Evolutionary conservation across 768 basidiomycete genomes (phyloP), one percentile per base, ranked within the genome.

Genomic region (Vararia minispora): DNA sequence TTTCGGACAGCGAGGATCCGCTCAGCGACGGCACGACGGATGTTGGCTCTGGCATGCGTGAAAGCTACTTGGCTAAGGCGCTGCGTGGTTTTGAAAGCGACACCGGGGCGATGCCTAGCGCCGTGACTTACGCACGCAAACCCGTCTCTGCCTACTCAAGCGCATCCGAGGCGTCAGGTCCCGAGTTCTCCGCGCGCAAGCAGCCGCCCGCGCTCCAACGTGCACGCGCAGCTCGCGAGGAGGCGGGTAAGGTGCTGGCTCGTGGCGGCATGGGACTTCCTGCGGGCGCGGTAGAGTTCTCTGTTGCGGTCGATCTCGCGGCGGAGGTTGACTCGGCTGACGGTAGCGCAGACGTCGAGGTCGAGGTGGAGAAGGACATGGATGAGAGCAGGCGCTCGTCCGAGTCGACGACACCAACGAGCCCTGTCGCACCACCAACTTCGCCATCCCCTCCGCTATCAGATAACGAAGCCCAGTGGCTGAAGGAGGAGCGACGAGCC

Each of bases 401-500:
- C 38, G 39, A 14, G 14, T 4, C 10, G 46, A 48, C 17, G 42
- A 33, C 22, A 16, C 33, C 2, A 20, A 13, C 5, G 26, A 28
- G n/a, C n/a, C n/a, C n/a, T n/a, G n/a, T n/a, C n/a, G n/a, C n/a
- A n/a, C n/a, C n/a, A n/a, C n/a, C n/a, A n/a, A n/a, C n/a, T n/a
- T n/a, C n/a, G n/a, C n/a, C n/a, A n/a, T n/a, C n/a, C n/a, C n/a
- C n/a, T n/a, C n/a, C n/a, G n/a, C n/a, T n/a, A n/a, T 20, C 18
- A 3, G 41, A 42, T 7, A 38, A 23, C 3, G 47, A 46, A 13
- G 44, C 34, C 22, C 45, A 42, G 31, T 38, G 45, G 22, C 32
- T 31, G 34, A 41, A 35, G 37, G 47, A 48, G 7, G 44, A 46
- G 18, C 44, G 47, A 22, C 44, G 44, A 22, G 45, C 44, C 13